These are phyloP conservation scores for Kwoniella dejecticola DNA, from an alignment of 768 basidiomycete genomes.

Conservation along the genomic window DNA sequence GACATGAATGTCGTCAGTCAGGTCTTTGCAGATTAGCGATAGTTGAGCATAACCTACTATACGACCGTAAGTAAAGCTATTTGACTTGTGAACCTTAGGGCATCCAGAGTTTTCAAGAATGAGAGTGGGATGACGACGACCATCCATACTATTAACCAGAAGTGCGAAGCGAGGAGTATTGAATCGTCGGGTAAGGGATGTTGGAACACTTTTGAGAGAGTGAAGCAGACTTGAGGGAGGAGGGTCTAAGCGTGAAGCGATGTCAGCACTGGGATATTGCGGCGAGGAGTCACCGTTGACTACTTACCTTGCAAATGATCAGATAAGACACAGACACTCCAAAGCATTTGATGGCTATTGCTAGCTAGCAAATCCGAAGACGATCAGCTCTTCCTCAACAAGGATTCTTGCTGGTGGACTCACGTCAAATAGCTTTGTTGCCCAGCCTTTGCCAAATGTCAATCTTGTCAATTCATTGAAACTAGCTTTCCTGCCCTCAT, in stretches of 20 bases:
- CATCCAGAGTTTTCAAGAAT: constrained; percentile 80
- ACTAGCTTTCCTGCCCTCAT: constrained; percentile 49
- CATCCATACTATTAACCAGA: constrained; percentile 83
- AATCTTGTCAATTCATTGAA: constrained; percentile 61
- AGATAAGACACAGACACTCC: constrained; percentile 87
- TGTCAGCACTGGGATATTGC: no score
- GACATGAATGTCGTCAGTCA: neutral
- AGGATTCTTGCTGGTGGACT: neutral
- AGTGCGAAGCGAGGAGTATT: constrained; percentile 61
- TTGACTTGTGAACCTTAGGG: constrained; percentile 86
- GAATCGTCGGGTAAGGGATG: constrained; percentile 59
- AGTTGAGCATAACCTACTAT: constrained; percentile 57
- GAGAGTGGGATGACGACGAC: constrained; percentile 70
- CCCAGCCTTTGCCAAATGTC: constrained; percentile 72
- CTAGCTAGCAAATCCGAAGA: constrained; percentile 56
- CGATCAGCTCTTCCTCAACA: constrained; percentile 4
- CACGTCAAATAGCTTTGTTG: constrained; percentile 66
- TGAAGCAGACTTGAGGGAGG: constrained; percentile 84
- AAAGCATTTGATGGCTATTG: constrained; percentile 94
- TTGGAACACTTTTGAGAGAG: constrained; percentile 77
- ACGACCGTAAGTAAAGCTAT: constrained; percentile 87
- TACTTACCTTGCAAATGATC: constrained; percentile 54
- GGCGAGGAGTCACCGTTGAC: no score
- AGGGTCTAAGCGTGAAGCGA: constrained; percentile 82
- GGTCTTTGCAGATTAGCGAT: neutral